Conservation (phyloP, 176 grass and related monocot genomes). For the Cocos nucifera region DNA sequence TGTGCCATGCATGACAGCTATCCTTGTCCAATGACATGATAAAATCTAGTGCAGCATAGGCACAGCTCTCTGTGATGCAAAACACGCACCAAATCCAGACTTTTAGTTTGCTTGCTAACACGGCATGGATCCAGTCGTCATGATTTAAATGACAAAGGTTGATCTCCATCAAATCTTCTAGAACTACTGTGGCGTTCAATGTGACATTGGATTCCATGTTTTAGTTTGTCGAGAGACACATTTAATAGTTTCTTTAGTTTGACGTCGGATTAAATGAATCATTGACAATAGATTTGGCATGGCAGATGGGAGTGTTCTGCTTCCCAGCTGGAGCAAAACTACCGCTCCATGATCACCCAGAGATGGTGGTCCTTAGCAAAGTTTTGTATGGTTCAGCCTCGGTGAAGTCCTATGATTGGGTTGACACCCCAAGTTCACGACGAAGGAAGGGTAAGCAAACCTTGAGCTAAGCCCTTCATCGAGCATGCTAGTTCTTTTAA, state of each 20-base stretch:
- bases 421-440: constrained; percentile 13
- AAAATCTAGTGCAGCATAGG: too few relatives aligned
- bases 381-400: constrained; percentile 53
- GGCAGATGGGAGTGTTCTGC: constrained; percentile 79
- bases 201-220: background rate
- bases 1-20: too few relatives aligned
- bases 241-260: background rate
- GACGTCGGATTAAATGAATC: background rate
- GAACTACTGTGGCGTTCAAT: too few relatives aligned
- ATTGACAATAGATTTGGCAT: background rate
- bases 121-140: too few relatives aligned
- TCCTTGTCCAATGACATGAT: too few relatives aligned
- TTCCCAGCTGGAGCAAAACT: constrained; percentile 68
- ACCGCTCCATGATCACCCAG: constrained; percentile 81
- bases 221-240: background rate
- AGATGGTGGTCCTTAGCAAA: constrained; percentile 79
- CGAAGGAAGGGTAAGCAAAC: constrained; percentile 28
- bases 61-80: too few relatives aligned
- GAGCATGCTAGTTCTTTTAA: too few relatives aligned
- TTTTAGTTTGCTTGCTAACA: too few relatives aligned
- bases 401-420: constrained; percentile 65
- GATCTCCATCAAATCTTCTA: too few relatives aligned
- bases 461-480: background rate
- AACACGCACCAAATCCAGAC: too few relatives aligned
- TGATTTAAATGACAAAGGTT: too few relatives aligned